phyloP scores from a whole-genome alignment of 495 filamentous ascomycete genomes.

The Annulohypoxylon moriforme region DNA sequence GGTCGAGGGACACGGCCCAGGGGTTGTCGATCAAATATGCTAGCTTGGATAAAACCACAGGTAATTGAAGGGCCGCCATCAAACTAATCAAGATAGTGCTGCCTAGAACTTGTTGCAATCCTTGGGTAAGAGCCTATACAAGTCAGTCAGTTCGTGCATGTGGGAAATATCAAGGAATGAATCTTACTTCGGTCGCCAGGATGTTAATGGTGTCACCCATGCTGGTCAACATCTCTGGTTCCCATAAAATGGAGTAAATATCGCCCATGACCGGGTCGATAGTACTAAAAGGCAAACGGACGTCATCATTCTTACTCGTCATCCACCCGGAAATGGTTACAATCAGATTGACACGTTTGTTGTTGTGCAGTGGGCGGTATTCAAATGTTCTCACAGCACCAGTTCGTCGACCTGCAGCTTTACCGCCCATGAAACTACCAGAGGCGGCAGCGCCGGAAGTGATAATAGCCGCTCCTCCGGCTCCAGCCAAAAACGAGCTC shows the following conservation, averaged over 20 bases:
- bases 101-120: constrained; percentile 93
- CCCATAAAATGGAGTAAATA: constrained; percentile 97
- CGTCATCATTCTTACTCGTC: constrained; percentile 97
- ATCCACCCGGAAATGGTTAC: constrained; percentile 98
- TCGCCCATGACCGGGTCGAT: constrained; percentile 98
- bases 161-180: background rate
- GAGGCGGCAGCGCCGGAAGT: constrained; percentile 89
- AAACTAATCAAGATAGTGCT: constrained; percentile 87
- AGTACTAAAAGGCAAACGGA: constrained; percentile 93
- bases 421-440: constrained; percentile 84
- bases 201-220: constrained; percentile 99
- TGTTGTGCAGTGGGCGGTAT: constrained; percentile 95
- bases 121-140: constrained; percentile 87
- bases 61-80: constrained; percentile 94
- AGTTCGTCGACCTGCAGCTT: constrained; percentile 84
- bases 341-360: constrained; percentile 96
- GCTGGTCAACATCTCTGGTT: constrained; percentile 95
- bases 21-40: constrained; percentile 98
- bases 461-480: constrained; percentile 92
- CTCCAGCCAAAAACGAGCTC: constrained; percentile 86
- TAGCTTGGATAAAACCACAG: constrained; percentile 92
- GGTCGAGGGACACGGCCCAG: constrained; percentile 92
- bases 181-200: constrained; percentile 89
- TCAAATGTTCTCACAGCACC: constrained; percentile 96
- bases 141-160: constrained; percentile 9